Percentiles rank a stretch among this genome's conserved stretches.
phyloP scores from a whole-genome alignment of 805 yeast genomes.

The Candida maesae region DNA sequence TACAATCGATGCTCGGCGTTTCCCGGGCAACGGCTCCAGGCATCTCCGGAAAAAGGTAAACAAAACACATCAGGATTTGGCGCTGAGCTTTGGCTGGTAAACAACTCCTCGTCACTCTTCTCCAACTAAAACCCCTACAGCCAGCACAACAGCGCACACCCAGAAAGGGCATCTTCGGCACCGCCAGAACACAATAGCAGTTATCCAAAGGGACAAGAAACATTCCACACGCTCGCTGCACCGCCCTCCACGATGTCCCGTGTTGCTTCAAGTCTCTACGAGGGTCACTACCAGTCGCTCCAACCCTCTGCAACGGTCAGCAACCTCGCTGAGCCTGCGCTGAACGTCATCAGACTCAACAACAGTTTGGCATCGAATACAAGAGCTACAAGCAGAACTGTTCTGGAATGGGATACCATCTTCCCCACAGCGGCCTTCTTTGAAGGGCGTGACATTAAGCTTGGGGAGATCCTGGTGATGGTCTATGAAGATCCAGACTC shows the following conservation, averaged over 20 bases:
- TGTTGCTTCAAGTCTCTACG: slow-evolving; percentile 24
- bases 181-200: too few species aligned
- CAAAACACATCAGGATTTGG: slow-evolving; percentile 3
- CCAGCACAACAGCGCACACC: too few species aligned
- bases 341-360: slow-evolving; percentile 21
- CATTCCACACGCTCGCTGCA: too few species aligned
- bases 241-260: slow-evolving; percentile 14
- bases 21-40: slow-evolving; percentile 1
- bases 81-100: too few species aligned
- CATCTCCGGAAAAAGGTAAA: slow-evolving; percentile 8
- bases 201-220: too few species aligned
- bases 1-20: neutral
- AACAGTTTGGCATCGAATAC: slow-evolving; percentile 17
- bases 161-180: too few species aligned
- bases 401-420: slow-evolving; percentile 38
- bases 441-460: slow-evolving; percentile 43
- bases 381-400: slow-evolving; percentile 18
- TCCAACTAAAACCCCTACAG: too few species aligned
- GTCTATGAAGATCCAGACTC: slow-evolving; percentile 47
- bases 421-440: slow-evolving; percentile 51
- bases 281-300: slow-evolving; percentile 17
- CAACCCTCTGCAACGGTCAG: slow-evolving; percentile 2
- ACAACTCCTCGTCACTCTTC: too few species aligned
- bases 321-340: slow-evolving; percentile 18
- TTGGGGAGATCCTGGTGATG: slow-evolving; percentile 43